These are phyloP conservation scores for Zymoseptoria crescenta DNA, from an alignment of 2,329 filamentous ascomycete species.

Conservation along the genomic window DNA sequence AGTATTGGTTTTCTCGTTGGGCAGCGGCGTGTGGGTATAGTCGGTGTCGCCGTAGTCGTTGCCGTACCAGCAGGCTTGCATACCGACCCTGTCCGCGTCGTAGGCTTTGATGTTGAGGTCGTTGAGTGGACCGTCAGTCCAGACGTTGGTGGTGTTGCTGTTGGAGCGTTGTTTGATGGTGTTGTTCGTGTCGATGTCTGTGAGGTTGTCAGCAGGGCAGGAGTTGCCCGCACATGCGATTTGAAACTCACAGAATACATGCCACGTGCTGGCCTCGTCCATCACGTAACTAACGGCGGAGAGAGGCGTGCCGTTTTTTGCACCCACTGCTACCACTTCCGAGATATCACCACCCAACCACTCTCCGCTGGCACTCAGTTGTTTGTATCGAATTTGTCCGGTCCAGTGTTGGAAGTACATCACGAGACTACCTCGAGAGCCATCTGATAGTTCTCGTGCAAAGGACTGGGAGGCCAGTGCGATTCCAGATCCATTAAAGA, in stretches of 20 bases:
- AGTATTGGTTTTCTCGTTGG: conserved; percentile 20
- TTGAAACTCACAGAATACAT: conserved; percentile 20
- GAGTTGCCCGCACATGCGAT: conserved; percentile 9
- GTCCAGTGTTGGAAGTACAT: conserved; percentile 40
- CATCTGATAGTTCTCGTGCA: conserved; percentile 19
- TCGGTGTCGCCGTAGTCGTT: conserved; percentile 32
- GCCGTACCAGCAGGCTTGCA: conserved; percentile 35
- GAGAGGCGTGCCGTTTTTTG: conserved; percentile 38
- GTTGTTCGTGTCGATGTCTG: conserved; percentile 33
- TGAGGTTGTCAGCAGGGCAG: conserved; percentile 13
- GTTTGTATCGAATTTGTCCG: conserved; percentile 36
- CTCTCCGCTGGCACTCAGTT: conserved; percentile 29
- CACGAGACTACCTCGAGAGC: conserved; percentile 33
- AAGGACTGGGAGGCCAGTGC: conserved; percentile 39
- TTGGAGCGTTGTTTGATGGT: conserved; percentile 33
- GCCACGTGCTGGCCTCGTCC: conserved; percentile 27
- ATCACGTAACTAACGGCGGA: conserved; percentile 37
- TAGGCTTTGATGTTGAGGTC: conserved; percentile 25
- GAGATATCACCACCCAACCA: conserved; percentile 35
- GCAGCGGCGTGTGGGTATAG: conserved; percentile 31
- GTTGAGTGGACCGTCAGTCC: conserved; percentile 33
- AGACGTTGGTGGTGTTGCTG: conserved; percentile 33
- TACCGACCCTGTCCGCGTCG: conserved; percentile 28
- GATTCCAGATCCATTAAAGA: conserved; percentile 42
- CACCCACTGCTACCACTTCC: conserved; percentile 35